Evolutionary conservation across 345 rosid species (phyloP).

Genomic region (Lagerstroemia speciosa): DNA sequence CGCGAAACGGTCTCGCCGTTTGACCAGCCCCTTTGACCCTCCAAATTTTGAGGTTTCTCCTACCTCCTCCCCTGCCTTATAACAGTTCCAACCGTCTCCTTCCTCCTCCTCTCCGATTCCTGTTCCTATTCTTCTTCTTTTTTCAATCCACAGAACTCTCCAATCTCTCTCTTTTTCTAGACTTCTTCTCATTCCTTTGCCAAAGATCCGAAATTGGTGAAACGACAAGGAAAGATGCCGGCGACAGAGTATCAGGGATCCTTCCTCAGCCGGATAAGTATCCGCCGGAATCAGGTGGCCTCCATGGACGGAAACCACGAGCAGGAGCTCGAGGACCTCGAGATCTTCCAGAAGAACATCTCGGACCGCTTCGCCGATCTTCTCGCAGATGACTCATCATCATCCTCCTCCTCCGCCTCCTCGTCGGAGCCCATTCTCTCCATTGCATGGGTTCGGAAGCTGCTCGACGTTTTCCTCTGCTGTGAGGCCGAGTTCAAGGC

Average conservation of each 20-base stretch:
- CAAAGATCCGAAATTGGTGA: background rate
- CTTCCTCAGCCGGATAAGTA: conserved; percentile 81
- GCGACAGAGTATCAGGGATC: conserved; percentile 67
- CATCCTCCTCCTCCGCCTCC: conserved; percentile 5
- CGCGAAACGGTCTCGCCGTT: background rate
- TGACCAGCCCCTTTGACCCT: background rate
- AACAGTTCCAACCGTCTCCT: conserved; percentile 4
- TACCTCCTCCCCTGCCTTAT: background rate
- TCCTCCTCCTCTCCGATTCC: too few relatives aligned
- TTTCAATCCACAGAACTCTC: background rate
- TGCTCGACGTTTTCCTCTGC: conserved; percentile 82
- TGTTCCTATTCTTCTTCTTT: background rate
- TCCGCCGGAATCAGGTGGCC: conserved; percentile 71
- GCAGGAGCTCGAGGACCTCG: conserved; percentile 78
- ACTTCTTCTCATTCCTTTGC: background rate
- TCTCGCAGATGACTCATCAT: conserved; percentile 12
- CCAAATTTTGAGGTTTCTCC: background rate
- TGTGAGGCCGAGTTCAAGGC: conserved; percentile 98
- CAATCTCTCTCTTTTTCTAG: background rate
- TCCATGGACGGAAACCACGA: conserved; percentile 76
- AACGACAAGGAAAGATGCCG: conserved; percentile 24
- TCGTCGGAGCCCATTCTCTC: conserved; percentile 44
- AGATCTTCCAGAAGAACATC: conserved; percentile 66
- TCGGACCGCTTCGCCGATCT: conserved; percentile 77
- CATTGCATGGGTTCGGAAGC: conserved; percentile 70